Conservation (phyloP, 2,329 filamentous ascomycete species). For the Septoria linicola region DNA sequence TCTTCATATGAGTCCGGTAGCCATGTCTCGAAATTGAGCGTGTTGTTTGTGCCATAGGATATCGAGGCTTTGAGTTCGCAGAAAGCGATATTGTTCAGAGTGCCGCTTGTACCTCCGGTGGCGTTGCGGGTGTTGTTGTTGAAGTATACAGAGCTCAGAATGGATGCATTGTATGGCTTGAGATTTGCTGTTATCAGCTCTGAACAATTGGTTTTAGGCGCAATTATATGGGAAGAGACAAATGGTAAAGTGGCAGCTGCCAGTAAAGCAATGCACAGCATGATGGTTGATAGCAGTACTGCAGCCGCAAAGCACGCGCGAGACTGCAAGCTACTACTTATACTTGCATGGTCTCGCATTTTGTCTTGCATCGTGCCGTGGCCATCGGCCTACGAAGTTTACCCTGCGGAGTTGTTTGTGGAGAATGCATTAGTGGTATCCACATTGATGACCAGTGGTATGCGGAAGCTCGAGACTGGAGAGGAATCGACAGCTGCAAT, state of each 20-base stretch:
- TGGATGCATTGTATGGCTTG: conserved; percentile 17
- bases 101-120: no score
- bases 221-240: background rate
- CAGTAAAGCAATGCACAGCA: background rate
- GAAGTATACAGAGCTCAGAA: conserved; percentile 28
- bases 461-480: no score
- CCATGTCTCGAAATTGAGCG: conserved; percentile 30
- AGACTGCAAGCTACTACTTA: no score
- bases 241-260: background rate
- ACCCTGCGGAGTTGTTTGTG: background rate
- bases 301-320: background rate
- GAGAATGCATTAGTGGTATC: no score
- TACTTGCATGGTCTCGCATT: no score
- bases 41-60: conserved; percentile 29
- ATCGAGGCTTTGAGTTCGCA: conserved; percentile 30
- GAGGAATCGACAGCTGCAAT: no score
- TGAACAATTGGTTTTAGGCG: background rate
- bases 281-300: background rate
- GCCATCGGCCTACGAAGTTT: background rate
- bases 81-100: conserved; percentile 27
- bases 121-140: conserved; percentile 18
- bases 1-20: conserved; percentile 31
- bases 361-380: no score
- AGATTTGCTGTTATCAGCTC: conserved; percentile 1
- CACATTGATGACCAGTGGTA: no score